Evolutionary conservation across 1,284 basidiomycete genomes (phyloP).

Genomic region (Apiotrichum gamsii): DNA sequence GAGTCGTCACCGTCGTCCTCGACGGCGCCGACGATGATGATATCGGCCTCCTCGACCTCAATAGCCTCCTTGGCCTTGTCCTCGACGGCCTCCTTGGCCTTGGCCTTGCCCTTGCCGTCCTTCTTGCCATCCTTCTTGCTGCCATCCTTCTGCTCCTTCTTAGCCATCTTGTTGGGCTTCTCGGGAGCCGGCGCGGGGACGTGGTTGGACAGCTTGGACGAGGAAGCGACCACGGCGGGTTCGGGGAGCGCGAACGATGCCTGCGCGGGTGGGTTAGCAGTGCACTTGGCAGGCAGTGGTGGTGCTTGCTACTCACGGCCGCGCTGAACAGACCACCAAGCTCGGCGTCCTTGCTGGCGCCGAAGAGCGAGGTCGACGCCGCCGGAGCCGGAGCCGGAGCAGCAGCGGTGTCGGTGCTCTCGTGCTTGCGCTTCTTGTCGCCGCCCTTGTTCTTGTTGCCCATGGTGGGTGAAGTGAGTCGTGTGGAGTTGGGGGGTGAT

Average conservation of each 20-base stretch:
- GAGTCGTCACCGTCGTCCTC: conserved; percentile 24
- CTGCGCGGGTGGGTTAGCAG: too few species aligned
- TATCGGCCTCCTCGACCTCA: conserved; percentile 16
- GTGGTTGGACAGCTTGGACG: too few species aligned
- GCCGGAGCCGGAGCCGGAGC: conserved; percentile 4
- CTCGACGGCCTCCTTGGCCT: conserved; percentile 12
- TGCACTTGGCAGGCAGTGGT: not conserved
- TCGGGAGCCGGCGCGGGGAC: not conserved
- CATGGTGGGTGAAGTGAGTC: conserved; percentile 5
- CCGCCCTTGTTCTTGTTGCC: conserved; percentile 16
- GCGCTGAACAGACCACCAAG: conserved; percentile 48
- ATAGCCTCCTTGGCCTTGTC: conserved; percentile 23
- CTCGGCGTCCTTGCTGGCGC: conserved; percentile 31
- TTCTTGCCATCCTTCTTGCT: conserved; percentile 4
- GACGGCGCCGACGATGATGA: conserved; percentile 1
- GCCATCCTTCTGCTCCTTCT: conserved; percentile 16
- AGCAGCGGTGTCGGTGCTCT: conserved; percentile 3
- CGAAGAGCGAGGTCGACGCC: conserved; percentile 28
- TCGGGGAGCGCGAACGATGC: conserved; percentile 27
- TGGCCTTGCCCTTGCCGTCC: conserved; percentile 6
- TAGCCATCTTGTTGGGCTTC: not conserved
- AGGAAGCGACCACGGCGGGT: not conserved
- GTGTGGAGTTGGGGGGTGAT: too few species aligned
- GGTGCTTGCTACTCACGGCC: conserved; percentile 35
- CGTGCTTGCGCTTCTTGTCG: conserved; percentile 31